phyloP scores from a whole-genome alignment of 495 filamentous ascomycete genomes.

The Penicillium mononematosum region DNA sequence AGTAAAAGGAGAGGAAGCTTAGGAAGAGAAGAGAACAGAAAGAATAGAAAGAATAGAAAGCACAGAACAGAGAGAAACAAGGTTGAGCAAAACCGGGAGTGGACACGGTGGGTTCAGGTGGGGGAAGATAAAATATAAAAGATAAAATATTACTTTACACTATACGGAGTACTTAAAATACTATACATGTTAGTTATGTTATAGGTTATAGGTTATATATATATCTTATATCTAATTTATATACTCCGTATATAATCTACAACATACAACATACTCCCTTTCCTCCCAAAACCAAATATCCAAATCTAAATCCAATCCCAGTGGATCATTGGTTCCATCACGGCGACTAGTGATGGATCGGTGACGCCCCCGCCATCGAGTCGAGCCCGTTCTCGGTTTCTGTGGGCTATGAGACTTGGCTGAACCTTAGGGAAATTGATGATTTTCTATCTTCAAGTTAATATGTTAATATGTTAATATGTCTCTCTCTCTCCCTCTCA shows the following conservation, averaged over 20 bases:
- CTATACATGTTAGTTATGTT: no score
- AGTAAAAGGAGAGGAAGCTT: background rate
- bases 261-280: background rate
- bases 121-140: background rate
- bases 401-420: conserved; percentile 14
- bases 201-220: no score
- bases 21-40: background rate
- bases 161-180: no score
- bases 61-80: background rate
- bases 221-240: background rate
- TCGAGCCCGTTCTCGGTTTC: conserved; percentile 25
- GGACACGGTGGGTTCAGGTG: conserved; percentile 10
- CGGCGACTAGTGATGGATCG: conserved; percentile 27
- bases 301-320: conserved; percentile 17
- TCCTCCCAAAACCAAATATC: background rate
- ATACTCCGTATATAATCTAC: no score
- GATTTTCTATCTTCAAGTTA: background rate
- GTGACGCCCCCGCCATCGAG: conserved; percentile 34
- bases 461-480: no score
- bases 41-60: background rate
- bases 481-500: no score
- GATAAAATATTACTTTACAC: background rate
- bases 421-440: conserved; percentile 14
- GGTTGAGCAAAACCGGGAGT: conserved; percentile 1
- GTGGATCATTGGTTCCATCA: conserved; percentile 27